phyloP scores from a whole-genome alignment of 73 alveolate genomes.

The Durusdinium trenchii region DNA sequence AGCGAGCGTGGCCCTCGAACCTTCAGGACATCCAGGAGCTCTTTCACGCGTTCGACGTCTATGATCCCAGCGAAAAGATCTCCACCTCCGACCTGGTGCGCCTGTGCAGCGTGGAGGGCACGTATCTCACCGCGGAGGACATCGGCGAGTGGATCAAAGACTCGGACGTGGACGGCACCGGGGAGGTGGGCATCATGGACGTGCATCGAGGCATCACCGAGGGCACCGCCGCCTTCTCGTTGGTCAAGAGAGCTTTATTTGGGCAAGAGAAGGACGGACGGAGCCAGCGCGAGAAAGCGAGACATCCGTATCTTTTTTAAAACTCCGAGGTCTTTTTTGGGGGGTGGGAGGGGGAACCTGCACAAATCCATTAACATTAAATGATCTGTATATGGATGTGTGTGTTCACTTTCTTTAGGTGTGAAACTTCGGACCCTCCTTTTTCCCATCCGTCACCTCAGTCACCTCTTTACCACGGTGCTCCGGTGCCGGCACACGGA shows the following conservation, averaged over 20 bases:
- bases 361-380: no score
- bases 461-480: no score
- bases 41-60: constrained; percentile 51
- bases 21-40: constrained; percentile 39
- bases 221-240: constrained; percentile 51
- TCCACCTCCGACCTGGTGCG: constrained; percentile 38
- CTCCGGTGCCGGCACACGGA: no score
- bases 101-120: constrained; percentile 32
- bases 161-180: constrained; percentile 25
- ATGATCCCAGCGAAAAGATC: background rate
- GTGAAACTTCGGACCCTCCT: no score
- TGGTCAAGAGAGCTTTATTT: constrained; percentile 56
- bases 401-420: no score
- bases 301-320: no score
- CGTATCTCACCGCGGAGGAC: constrained; percentile 46
- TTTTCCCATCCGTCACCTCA: no score
- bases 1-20: no score
- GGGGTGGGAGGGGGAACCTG: no score
- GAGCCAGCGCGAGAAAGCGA: no score
- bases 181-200: constrained; percentile 43
- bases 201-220: constrained; percentile 50
- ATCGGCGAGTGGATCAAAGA: constrained; percentile 74
- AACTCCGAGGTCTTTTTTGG: no score
- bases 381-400: no score
- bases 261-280: constrained; percentile 71